A percentile compares a stretch with the other conserved stretches of the same genome.
Conservation (phyloP, 129 eudicot genomes). For the Smallanthus sonchifolius region DNA sequence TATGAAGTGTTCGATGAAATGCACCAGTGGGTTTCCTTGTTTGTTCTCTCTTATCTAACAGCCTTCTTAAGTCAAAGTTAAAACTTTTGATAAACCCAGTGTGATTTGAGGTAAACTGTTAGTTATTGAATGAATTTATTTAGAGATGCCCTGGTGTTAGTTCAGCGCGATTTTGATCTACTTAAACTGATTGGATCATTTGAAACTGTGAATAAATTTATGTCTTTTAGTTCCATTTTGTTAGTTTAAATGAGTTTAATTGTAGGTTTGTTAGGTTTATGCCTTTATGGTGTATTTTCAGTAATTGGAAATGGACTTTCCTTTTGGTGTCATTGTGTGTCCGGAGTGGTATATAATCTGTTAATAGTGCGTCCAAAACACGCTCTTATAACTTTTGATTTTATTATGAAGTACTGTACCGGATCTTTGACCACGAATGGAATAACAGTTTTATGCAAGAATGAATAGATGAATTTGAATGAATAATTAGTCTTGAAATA, state of each 20-base stretch:
- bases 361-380: neutral
- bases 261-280: no score
- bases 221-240: neutral
- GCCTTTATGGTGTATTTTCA: no score
- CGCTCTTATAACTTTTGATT: neutral
- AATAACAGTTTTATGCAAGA: no score
- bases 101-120: neutral
- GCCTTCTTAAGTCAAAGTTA: neutral
- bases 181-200: neutral
- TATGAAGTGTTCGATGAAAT: neutral
- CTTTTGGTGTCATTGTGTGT: constrained; percentile 4
- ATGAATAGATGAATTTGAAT: neutral
- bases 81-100: neutral
- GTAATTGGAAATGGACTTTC: no score
- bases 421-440: no score
- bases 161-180: neutral
- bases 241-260: neutral
- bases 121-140: neutral
- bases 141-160: neutral
- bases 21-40: neutral
- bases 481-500: neutral
- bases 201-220: neutral
- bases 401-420: no score
- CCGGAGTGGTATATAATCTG: neutral
- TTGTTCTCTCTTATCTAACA: neutral